Base-by-base conservation (phyloP, 805 yeast genomes). In the Schwanniomyces sp. region DNA sequence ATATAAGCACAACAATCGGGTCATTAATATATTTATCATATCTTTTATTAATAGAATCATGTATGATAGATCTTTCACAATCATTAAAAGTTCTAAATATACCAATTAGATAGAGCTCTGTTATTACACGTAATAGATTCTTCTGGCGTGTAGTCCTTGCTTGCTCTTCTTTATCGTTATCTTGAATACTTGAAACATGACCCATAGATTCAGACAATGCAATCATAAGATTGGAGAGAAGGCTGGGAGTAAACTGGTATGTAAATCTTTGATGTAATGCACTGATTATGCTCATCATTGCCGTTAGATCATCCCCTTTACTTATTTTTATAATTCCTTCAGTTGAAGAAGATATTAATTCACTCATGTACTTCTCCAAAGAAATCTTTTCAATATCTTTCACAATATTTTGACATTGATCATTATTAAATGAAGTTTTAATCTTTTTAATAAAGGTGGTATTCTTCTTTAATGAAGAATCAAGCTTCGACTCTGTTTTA, bases 401-500 rank as follows among this genome's bases (percentile, higher is more conserved):
- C 34, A 88, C 49, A 1, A 87, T 64, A 7, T 75, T 60, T 1
- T 61, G 54, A 38, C 55, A 58, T 34, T 75, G 75, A 6, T 85
- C 91, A 34, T 74, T 75, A 34, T 70, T 77, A 21, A 90, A 63
- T 2, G 84, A 72, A 2, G 78, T 71, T 52, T 84, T 77, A 44
- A 91, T 60, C 55, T 85, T 86, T 61, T 84, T 86, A 43, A 90
- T 83, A 58, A 88, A 87, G 0, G 90, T 86, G 3, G 89, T 81
- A 60, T 91, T 88, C 62, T 85, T 88, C 71, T 91, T 91, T 53
- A 91, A 70, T 47, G 91, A 85, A 0, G 95, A 72, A 60, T 91
- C 96, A 8, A 83, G 63, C 51, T 78, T 79, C 11, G 52, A 25
- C 1, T 58, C 52, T 6, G 53, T 44, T 8, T 39, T 17, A 18